Percentiles rank a stretch among this genome's conserved stretches.
Evolutionary conservation across 768 basidiomycete genomes (phyloP).

Genomic region (Boletus fagicola): DNA sequence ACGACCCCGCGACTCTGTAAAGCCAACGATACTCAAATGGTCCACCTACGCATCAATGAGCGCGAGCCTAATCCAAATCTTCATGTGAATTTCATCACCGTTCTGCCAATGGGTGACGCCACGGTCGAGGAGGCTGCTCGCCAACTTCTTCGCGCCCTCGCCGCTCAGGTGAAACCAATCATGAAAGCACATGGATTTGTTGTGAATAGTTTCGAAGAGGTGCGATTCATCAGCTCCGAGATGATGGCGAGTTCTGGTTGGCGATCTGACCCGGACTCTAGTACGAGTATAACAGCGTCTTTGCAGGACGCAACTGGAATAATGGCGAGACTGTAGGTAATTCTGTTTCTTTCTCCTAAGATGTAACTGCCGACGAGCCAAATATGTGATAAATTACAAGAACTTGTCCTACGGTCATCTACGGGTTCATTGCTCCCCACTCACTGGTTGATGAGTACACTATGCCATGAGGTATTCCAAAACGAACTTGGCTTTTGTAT

Average conservation of each 20-base stretch:
- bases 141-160: constrained; percentile 73
- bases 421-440: constrained; percentile 60
- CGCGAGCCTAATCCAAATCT: constrained; percentile 71
- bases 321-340: constrained; percentile 75
- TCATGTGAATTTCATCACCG: constrained; percentile 71
- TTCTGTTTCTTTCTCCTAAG: background rate
- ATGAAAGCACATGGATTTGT: constrained; percentile 79
- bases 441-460: constrained; percentile 68
- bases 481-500: constrained; percentile 12
- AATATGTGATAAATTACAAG: constrained; percentile 37
- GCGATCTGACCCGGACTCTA: constrained; percentile 27
- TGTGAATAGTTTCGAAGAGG: constrained; percentile 83
- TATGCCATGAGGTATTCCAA: constrained; percentile 74
- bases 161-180: constrained; percentile 78
- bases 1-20: background rate
- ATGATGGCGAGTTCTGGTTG: background rate
- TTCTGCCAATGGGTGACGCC: constrained; percentile 44
- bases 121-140: constrained; percentile 59
- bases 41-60: constrained; percentile 71
- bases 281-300: constrained; percentile 79
- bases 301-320: constrained; percentile 85
- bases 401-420: constrained; percentile 67
- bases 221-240: constrained; percentile 26
- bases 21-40: constrained; percentile 39
- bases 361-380: background rate